Evolutionary conservation across 164 flowering plant genomes (phyloP).

Genomic region (Aristolochia contorta): DNA sequence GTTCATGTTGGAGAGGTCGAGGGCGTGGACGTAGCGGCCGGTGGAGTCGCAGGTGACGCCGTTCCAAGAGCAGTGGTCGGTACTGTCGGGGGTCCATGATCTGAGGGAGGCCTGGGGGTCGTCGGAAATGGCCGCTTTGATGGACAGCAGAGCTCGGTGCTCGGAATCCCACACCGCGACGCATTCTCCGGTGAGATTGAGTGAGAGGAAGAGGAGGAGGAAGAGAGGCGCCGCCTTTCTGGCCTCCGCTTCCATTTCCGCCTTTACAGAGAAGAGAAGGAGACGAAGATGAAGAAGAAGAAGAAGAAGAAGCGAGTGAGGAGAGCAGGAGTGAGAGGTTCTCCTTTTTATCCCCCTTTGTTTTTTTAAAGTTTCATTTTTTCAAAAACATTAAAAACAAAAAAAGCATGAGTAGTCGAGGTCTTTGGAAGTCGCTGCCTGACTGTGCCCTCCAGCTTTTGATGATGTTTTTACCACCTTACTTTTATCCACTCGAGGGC

Average conservation of each 20-base stretch:
- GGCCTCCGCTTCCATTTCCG: not conserved
- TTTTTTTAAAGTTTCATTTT: not conserved
- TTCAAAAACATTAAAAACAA: too few species aligned
- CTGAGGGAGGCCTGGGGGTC: constrained; percentile 43
- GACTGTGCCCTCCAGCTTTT: too few species aligned
- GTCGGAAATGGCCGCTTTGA: constrained; percentile 51
- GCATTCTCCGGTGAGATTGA: constrained; percentile 3
- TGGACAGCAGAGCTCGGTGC: constrained; percentile 44
- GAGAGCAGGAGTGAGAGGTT: not conserved
- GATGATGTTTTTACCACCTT: not conserved
- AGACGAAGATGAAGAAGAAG: not conserved
- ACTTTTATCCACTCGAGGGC: not conserved
- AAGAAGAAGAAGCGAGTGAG: constrained; percentile 5
- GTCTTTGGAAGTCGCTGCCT: too few species aligned
- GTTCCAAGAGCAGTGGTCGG: constrained; percentile 56
- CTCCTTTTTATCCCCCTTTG: not conserved
- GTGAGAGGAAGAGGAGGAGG: constrained; percentile 17
- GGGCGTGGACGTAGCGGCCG: constrained; percentile 37
- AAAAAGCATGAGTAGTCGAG: too few species aligned
- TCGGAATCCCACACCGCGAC: constrained; percentile 33
- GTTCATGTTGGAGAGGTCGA: constrained; percentile 52
- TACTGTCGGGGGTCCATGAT: constrained; percentile 50
- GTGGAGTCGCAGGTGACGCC: constrained; percentile 53
- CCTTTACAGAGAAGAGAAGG: not conserved
- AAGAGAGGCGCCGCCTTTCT: constrained; percentile 7